Percentiles rank a stretch among this genome's conserved stretches.
phyloP scores from a whole-genome alignment of 1,284 basidiomycete species.

The Boletus subluridellus region DNA sequence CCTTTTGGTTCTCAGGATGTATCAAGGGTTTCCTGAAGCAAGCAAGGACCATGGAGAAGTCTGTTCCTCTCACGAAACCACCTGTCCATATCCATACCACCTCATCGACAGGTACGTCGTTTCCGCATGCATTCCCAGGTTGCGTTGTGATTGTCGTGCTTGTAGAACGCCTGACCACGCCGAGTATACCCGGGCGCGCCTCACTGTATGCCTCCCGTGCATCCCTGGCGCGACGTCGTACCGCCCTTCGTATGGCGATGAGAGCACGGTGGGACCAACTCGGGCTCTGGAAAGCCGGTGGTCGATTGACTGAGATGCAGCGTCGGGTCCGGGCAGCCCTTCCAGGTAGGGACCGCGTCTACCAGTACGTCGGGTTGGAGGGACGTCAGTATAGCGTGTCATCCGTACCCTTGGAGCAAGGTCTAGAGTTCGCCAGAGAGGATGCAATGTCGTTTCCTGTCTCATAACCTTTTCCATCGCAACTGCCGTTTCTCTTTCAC shows the following conservation, averaged over 20 bases:
- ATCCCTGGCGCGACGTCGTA: constrained; percentile 28
- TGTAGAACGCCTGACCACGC: constrained; percentile 16
- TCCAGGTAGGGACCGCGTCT: constrained; percentile 30
- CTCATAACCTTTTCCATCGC: constrained; percentile 13
- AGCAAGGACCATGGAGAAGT: constrained; percentile 11
- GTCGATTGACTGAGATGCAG: constrained; percentile 30
- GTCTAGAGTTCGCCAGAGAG: not conserved
- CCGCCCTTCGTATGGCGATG: constrained; percentile 27
- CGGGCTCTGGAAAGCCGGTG: constrained; percentile 24
- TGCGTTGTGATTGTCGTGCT: not conserved
- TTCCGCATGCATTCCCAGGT: not conserved
- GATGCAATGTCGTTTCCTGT: not conserved
- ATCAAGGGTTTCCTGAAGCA: constrained; percentile 49
- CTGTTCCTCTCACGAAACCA: constrained; percentile 3
- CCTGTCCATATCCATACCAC: not conserved
- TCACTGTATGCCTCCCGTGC: constrained; percentile 16
- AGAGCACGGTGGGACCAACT: constrained; percentile 32
- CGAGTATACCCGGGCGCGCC: constrained; percentile 1
- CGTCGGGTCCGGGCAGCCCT: constrained; percentile 29
- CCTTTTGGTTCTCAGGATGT: constrained; percentile 53
- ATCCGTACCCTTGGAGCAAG: not conserved
- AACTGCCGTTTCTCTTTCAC: constrained; percentile 12
- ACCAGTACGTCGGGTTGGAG: constrained; percentile 33
- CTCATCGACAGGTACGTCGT: constrained; percentile 7
- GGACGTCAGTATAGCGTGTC: not conserved